Conservation (phyloP, 177 flowering plant genomes). For the Tripterygium wilfordii region DNA sequence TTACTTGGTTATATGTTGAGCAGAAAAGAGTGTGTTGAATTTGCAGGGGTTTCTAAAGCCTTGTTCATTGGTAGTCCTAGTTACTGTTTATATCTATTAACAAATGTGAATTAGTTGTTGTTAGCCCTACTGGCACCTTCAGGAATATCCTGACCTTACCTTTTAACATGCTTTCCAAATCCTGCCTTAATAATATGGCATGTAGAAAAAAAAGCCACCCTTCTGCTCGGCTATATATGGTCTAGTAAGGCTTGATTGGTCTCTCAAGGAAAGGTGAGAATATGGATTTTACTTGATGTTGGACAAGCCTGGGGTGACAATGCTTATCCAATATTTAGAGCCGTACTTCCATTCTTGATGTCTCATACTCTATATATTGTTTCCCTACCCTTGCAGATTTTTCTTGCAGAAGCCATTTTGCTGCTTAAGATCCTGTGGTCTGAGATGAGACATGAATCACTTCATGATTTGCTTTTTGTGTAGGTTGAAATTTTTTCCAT, state of each 20-base stretch:
- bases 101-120: too few species aligned
- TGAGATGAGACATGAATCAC: slow-evolving; percentile 31
- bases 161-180: neutral
- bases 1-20: too few species aligned
- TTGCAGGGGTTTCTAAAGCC: too few species aligned
- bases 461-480: slow-evolving; percentile 20
- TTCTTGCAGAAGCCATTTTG: slow-evolving; percentile 37
- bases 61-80: too few species aligned
- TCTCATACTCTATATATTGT: slow-evolving; percentile 34
- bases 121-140: too few species aligned
- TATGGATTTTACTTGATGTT: slow-evolving; percentile 1
- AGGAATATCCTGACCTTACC: too few species aligned
- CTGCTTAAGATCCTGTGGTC: slow-evolving; percentile 27
- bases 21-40: too few species aligned
- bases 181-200: neutral
- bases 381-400: slow-evolving; percentile 42
- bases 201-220: too few species aligned
- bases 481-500: too few species aligned
- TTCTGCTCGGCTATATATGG: too few species aligned
- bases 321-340: slow-evolving; percentile 10
- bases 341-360: slow-evolving; percentile 9
- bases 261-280: slow-evolving; percentile 17
- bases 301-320: slow-evolving; percentile 9
- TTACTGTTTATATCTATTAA: too few species aligned
- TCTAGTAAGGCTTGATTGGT: too few species aligned